phyloP scores from a whole-genome alignment of 352 stramenopile species.

The Phytophthora litchii region DNA sequence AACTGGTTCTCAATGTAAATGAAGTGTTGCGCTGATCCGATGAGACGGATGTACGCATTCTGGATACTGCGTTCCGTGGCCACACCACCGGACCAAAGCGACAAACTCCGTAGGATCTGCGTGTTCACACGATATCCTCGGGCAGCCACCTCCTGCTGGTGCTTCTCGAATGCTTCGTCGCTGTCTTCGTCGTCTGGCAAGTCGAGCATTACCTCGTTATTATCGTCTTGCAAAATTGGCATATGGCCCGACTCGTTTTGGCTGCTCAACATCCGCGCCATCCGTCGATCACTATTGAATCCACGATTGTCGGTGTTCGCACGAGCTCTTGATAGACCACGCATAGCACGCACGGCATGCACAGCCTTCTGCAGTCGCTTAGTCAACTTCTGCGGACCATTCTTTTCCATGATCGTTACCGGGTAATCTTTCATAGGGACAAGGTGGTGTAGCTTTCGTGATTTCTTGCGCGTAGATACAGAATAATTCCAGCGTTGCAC shows the following conservation, averaged over 20 bases:
- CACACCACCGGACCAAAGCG: conserved; percentile 78
- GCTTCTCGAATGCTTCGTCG: conserved; percentile 39
- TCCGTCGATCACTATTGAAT: conserved; percentile 50
- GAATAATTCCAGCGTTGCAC: conserved; percentile 91
- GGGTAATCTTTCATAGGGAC: conserved; percentile 78
- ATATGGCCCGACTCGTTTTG: conserved; percentile 31
- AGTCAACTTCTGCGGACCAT: conserved; percentile 47
- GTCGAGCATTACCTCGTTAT: conserved; percentile 20
- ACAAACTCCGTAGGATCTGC: conserved; percentile 84
- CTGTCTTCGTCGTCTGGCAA: conserved; percentile 34
- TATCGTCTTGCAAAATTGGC: conserved; percentile 32
- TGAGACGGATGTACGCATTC: conserved; percentile 90
- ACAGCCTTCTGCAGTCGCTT: conserved; percentile 72
- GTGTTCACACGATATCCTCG: conserved; percentile 56
- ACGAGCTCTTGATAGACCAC: conserved; percentile 27
- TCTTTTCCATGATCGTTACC: conserved; percentile 39
- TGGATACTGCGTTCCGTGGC: conserved; percentile 90
- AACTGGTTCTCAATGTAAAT: conserved; percentile 95
- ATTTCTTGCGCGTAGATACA: conserved; percentile 81
- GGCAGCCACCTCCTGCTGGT: conserved; percentile 33
- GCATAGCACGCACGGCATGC: conserved; percentile 60
- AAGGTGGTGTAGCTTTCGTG: conserved; percentile 71
- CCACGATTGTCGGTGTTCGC: conserved; percentile 43
- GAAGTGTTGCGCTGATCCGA: conserved; percentile 85
- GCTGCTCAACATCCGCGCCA: conserved; percentile 37